A percentile compares a stretch with the other conserved stretches of the same genome.
Evolutionary conservation across 768 basidiomycete species (phyloP).

Genomic region (Amanita jacksonii): DNA sequence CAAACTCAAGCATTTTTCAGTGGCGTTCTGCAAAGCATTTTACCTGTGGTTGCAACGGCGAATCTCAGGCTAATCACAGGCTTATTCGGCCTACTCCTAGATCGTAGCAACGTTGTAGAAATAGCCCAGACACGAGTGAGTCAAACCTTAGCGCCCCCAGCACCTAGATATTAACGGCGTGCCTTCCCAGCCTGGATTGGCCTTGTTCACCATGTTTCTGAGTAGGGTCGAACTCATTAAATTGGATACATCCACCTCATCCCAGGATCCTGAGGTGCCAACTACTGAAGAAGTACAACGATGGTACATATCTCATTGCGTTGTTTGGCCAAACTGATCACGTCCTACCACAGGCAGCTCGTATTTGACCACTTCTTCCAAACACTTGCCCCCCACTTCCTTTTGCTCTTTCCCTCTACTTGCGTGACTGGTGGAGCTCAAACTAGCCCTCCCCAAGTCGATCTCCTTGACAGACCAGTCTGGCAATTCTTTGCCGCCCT

Average conservation of each 20-base stretch:
- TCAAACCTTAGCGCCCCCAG: conserved; percentile 7
- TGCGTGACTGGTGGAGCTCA: conserved; percentile 40
- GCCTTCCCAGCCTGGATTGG: conserved; percentile 69
- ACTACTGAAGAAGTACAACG: conserved; percentile 70
- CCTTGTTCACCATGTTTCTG: conserved; percentile 82
- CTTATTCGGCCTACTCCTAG: conserved; percentile 72
- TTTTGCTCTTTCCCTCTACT: conserved; percentile 83
- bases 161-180: conserved; percentile 7
- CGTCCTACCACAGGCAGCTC: conserved; percentile 49
- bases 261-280: conserved; percentile 47
- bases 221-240: conserved; percentile 92
- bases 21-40: conserved; percentile 78
- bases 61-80: conserved; percentile 79
- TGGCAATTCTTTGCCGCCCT: conserved; percentile 92
- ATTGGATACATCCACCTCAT: conserved; percentile 46
- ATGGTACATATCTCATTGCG: conserved; percentile 32
- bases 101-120: conserved; percentile 63
- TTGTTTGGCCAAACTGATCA: conserved; percentile 7
- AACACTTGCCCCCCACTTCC: conserved; percentile 65
- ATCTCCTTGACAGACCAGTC: conserved; percentile 79
- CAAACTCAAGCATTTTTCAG: conserved; percentile 87
- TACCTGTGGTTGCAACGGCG: conserved; percentile 72
- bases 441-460: conserved; percentile 33
- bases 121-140: conserved; percentile 78
- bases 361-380: conserved; percentile 87